Evolutionary conservation across 192 early-diverging fungal species (phyloP), one percentile per base, ranked within the genome.

Genomic region (Backusella australiensis): DNA sequence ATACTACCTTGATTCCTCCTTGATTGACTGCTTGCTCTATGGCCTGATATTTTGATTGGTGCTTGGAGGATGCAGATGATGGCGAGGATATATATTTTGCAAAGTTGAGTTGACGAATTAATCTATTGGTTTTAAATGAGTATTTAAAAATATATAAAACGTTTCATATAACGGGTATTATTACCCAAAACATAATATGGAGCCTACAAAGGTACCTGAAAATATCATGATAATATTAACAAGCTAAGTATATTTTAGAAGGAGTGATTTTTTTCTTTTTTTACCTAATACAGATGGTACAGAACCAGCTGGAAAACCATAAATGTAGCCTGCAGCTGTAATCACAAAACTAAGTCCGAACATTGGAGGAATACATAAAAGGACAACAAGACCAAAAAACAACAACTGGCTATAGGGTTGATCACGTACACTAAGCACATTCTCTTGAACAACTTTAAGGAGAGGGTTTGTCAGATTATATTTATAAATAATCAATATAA

Each of bases 301-400:
- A n/a, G 83, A 65, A 15, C 86, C 86, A 19, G n/a, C 34, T 6
- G 85, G 81, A 70, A 89, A 81, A 1, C 85, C 84, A 76, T 82
- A 89, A 26, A 89, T 81, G 70, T 87, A 89, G 3, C 88, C 88
- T 21, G 77, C 73, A 32, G 83, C 15, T 17, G 81, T 78, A 17
- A 82, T 69, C 7, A 80, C 42, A 23, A 81, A 81, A 69, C 80
- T 81, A 73, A 83, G 87, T 7, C 88, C 88, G 35, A 85, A 44
- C 35, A 88, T n/a, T 17, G 87, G 87, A 32, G 87, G 87, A 34
- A 87, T 84, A 34, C 76, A 87, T 46, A 77, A 67, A 9, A 83
- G 17, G 34, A 77, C 67, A 36, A 81, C 35, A 17, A 82, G 52
- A 35, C 71, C 36, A 11, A 73, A 29, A 67, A 81, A 53, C 26